Evolutionary conservation across 331 rosid species (phyloP).

Genomic region (Ulmus americana): DNA sequence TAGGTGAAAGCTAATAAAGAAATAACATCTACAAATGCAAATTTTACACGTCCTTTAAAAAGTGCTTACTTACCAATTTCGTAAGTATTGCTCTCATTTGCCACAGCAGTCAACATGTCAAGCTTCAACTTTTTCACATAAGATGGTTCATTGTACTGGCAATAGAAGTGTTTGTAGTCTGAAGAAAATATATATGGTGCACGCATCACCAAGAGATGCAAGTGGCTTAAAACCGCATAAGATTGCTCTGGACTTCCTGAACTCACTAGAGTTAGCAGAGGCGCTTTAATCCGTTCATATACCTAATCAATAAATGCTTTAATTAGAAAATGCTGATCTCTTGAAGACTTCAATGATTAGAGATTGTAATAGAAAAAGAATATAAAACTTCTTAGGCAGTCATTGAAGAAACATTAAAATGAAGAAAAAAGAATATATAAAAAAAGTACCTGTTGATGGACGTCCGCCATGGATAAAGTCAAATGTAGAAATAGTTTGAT

Average conservation of each 20-base stretch:
- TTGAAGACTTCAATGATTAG: conserved; percentile 8
- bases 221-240: conserved; percentile 89
- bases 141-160: conserved; percentile 98
- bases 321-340: conserved; percentile 23
- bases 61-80: conserved; percentile 69
- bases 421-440: background rate
- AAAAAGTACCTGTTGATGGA: conserved; percentile 87
- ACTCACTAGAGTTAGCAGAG: conserved; percentile 90
- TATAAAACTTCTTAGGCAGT: background rate
- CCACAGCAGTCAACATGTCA: conserved; percentile 97
- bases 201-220: conserved; percentile 97
- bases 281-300: conserved; percentile 96
- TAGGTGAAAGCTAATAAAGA: conserved; percentile 16
- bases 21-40: conserved; percentile 11
- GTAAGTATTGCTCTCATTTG: conserved; percentile 93
- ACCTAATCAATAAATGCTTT: conserved; percentile 52
- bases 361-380: conserved; percentile 11
- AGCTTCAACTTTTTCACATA: conserved; percentile 97
- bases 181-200: conserved; percentile 90
- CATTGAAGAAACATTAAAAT: background rate
- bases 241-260: conserved; percentile 99
- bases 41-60: conserved; percentile 7
- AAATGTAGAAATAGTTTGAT: conserved; percentile 82
- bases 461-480: conserved; percentile 95
- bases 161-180: conserved; percentile 94